A percentile compares a stretch with the other conserved stretches of the same genome.
Evolutionary conservation across 2,329 filamentous ascomycete species (phyloP).

Genomic region (Tolypocladium ovalisporum): DNA sequence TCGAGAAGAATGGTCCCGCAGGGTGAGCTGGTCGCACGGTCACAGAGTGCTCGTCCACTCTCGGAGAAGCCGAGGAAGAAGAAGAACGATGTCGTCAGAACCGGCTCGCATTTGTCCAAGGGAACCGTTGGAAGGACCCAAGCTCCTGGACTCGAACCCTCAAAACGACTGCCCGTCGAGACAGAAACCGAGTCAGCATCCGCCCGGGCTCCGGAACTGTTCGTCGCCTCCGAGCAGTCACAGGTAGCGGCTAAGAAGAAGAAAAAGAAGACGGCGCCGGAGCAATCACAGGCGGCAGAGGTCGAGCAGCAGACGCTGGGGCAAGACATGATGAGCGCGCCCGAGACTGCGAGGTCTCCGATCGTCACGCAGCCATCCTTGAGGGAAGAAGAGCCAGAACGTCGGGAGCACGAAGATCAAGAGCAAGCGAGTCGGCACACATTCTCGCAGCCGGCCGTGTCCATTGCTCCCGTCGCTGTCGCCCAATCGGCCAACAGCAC

Average conservation of each 20-base stretch:
- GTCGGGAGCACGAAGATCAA: slow-evolving; percentile 21
- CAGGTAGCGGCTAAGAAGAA: slow-evolving; percentile 1
- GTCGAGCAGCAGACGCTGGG: background rate
- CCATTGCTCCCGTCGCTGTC: slow-evolving; percentile 18
- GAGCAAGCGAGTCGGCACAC: background rate
- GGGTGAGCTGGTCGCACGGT: slow-evolving; percentile 28
- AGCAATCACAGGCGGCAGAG: background rate
- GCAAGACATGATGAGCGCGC: background rate
- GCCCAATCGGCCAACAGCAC: background rate
- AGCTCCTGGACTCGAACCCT: slow-evolving; percentile 32
- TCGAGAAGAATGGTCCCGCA: slow-evolving; percentile 50
- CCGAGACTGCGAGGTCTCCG: background rate
- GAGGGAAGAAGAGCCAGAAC: slow-evolving; percentile 34
- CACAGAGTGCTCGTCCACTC: slow-evolving; percentile 28
- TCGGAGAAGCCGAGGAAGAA: slow-evolving; percentile 30
- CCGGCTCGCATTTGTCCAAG: slow-evolving; percentile 35
- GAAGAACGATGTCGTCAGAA: slow-evolving; percentile 25
- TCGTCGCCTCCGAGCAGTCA: background rate
- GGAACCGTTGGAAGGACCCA: slow-evolving; percentile 42
- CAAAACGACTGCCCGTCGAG: background rate
- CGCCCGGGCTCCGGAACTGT: background rate
- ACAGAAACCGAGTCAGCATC: background rate
- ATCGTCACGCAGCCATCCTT: slow-evolving; percentile 29
- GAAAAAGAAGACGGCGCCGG: slow-evolving; percentile 3
- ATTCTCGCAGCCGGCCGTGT: slow-evolving; percentile 6